phyloP scores from a whole-genome alignment of 768 basidiomycete genomes.

The Podaxis rugospora region DNA sequence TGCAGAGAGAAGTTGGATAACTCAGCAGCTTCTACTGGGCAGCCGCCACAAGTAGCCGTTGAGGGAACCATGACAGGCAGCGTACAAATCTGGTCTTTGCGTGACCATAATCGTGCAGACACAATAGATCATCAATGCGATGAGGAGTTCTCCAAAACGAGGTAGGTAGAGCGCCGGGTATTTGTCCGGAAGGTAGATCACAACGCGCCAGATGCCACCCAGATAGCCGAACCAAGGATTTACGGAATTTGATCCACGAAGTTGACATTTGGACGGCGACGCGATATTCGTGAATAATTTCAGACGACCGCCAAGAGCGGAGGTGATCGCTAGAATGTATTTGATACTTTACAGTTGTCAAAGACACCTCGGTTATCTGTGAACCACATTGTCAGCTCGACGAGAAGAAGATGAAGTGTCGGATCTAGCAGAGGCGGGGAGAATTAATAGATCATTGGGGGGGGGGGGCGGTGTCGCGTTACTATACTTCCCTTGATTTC shows the following conservation, averaged over 20 bases:
- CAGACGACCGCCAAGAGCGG: constrained; percentile 1
- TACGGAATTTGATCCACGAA: constrained; percentile 5
- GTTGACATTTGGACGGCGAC: background rate
- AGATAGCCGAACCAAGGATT: constrained; percentile 7
- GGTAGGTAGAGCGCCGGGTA: background rate
- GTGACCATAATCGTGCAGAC: constrained; percentile 2
- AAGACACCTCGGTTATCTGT: constrained; percentile 2
- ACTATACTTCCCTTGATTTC: background rate
- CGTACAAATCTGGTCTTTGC: background rate
- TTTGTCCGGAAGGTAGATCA: constrained; percentile 1
- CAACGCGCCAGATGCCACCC: background rate
- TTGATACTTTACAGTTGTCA: background rate
- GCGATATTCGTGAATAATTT: background rate
- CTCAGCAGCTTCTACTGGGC: background rate
- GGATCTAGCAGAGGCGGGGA: background rate
- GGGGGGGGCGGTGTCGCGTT: no score
- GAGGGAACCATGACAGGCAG: background rate
- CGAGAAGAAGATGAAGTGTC: background rate
- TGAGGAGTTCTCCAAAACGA: background rate
- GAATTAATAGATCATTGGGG: background rate
- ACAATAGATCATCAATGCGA: background rate
- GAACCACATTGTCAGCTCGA: background rate
- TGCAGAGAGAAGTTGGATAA: background rate
- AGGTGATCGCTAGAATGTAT: background rate
- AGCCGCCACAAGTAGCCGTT: background rate